Base-by-base conservation (phyloP, 805 yeast genomes). In the Pichia cabralensis region DNA sequence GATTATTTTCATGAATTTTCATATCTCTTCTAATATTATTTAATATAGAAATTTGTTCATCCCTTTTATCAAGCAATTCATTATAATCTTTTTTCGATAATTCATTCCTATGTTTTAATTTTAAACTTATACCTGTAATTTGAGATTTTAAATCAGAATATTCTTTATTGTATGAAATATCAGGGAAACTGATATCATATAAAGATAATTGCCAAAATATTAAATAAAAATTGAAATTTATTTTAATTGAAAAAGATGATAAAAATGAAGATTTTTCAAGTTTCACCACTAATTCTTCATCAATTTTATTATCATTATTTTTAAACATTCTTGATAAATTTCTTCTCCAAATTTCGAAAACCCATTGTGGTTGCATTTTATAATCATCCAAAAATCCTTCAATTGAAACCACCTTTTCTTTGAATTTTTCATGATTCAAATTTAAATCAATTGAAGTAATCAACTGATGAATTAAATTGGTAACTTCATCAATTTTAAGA, bases 291-390 rank as follows among this genome's bases (percentile, higher is more conserved):
- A n/a, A n/a, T 0, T 46, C 27, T 48, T 56, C 49, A n/a, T 53
- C 43, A 10, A 48, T 28, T 3, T 34, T 17, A 2, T 46, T 40
- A 10, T 28, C 15, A 39, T 27, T 45, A 2, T 19, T 39, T 41
- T 48, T 41, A 34, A 60, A 39, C 22, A 38, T 37, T 29, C 55
- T 20, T 45, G 44, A 55, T 53, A 53, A 65, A 40, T 49, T 58
- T 42, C 33, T 50, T 50, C 96, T 67, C 94, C 95, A 85, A 2
- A 84, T 49, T 41, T 78, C 83, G 57, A 83, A 84, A 0, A 76
- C 76, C 84, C 89, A 79, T 14, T 67, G 65, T 0, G 71, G 54
- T 3, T 72, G 62, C 8, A 80, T 60, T 2, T 63, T 58, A 41
- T 64, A 74, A 2, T 62, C 52, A 3, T 48, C 43, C 3, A 64